phyloP scores from a whole-genome alignment of 2,329 filamentous ascomycete genomes.

The Sporothrix dimorphospora region DNA sequence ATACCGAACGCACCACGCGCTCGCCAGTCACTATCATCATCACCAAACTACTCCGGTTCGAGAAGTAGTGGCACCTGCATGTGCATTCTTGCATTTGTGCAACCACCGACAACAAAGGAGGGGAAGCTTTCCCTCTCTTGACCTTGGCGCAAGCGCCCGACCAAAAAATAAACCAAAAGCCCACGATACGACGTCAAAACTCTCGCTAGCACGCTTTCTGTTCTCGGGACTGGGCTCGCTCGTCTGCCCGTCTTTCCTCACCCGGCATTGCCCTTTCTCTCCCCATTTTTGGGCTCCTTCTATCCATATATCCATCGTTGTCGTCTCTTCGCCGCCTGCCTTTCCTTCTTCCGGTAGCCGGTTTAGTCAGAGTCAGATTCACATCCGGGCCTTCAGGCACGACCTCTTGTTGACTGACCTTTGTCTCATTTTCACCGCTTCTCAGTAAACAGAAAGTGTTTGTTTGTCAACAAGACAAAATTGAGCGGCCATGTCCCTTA shows the following conservation, averaged over 20 bases:
- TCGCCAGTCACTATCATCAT: conserved; percentile 14
- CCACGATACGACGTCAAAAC: conserved; percentile 17
- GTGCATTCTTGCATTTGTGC: conserved; percentile 11
- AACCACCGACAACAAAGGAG: not conserved
- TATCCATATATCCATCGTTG: conserved; percentile 17
- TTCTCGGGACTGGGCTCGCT: conserved; percentile 12
- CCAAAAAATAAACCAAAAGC: not conserved
- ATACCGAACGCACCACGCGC: not conserved
- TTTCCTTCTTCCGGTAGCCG: not conserved
- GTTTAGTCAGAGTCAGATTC: not conserved
- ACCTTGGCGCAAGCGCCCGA: conserved; percentile 29
- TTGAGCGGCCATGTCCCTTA: conserved; percentile 45
- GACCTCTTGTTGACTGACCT: not conserved
- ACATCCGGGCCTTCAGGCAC: not conserved
- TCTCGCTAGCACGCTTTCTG: conserved; percentile 4
- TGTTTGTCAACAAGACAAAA: not conserved
- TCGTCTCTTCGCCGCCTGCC: not conserved
- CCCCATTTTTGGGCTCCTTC: not conserved
- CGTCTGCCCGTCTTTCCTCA: not conserved
- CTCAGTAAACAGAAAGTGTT: conserved; percentile 1
- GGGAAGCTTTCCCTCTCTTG: conserved; percentile 23
- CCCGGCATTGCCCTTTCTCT: not conserved
- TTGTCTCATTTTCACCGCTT: conserved; percentile 7
- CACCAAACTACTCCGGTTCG: not conserved
- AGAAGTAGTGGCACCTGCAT: conserved; percentile 18